A percentile compares a stretch with the other conserved stretches of the same genome.
Evolutionary conservation across 345 rosid species (phyloP).

Genomic region (Salix caprea): DNA sequence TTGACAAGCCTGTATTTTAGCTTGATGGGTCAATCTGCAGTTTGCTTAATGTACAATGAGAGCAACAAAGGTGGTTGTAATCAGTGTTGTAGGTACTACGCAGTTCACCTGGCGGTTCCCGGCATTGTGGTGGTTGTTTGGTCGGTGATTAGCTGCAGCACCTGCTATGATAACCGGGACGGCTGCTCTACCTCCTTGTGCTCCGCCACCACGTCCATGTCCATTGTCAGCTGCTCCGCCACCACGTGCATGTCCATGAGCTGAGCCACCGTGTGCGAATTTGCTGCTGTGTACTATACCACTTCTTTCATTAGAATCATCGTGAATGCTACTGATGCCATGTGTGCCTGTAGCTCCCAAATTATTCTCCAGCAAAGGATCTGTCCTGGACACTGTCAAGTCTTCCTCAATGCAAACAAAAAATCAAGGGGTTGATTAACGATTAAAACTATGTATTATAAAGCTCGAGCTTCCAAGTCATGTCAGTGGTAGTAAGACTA

Average conservation of each 20-base stretch:
- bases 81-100: not conserved
- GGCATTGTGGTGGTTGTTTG: constrained; percentile 7
- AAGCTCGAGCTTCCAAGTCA: not conserved
- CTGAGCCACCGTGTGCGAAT: not conserved
- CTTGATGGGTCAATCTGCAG: not conserved
- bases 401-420: not conserved
- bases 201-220: not conserved
- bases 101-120: constrained; percentile 2
- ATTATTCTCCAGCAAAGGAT: not conserved
- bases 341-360: not conserved
- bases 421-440: not conserved
- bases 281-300: not conserved
- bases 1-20: not conserved
- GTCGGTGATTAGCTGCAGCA: constrained; percentile 26
- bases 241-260: not conserved
- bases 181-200: constrained; percentile 1
- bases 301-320: not conserved
- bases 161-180: constrained; percentile 25
- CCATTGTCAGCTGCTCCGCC: not conserved
- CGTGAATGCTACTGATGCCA: not conserved
- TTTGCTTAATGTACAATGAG: not conserved
- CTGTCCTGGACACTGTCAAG: not conserved
- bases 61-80: not conserved
- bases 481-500: not conserved
- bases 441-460: not conserved